Evolutionary conservation across 192 early-diverging fungal genomes (phyloP).

Genomic region (Rhizophagus sp.): DNA sequence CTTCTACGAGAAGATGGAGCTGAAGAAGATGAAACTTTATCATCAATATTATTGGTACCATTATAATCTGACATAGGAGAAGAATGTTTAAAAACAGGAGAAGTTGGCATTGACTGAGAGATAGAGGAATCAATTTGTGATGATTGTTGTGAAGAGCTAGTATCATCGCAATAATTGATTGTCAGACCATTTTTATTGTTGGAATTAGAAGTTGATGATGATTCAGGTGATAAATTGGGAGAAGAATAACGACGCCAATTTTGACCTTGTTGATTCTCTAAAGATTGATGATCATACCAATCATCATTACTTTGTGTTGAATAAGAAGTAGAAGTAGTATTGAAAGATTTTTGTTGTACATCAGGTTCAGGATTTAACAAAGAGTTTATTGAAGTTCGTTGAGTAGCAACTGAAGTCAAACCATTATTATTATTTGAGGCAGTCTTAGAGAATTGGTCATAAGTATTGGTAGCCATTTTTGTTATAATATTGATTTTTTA

Average conservation of each 20-base stretch:
- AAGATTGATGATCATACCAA: not conserved
- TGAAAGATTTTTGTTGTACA: no score
- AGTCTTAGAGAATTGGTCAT: not conserved
- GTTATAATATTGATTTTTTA: not conserved
- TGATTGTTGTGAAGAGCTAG: no score
- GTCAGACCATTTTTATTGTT: no score
- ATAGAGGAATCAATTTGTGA: not conserved
- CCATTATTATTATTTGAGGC: no score
- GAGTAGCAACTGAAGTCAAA: not conserved
- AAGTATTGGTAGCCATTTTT: not conserved
- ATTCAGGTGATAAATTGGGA: constrained; percentile 4
- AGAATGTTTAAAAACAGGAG: not conserved
- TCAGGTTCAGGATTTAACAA: constrained; percentile 25
- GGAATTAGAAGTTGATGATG: not conserved
- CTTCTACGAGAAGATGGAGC: not conserved
- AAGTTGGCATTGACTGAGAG: not conserved
- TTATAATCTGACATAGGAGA: not conserved
- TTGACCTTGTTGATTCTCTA: not conserved
- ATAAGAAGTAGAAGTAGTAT: no score
- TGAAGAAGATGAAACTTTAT: not conserved
- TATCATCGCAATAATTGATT: not conserved
- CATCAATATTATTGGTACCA: not conserved
- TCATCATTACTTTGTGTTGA: not conserved
- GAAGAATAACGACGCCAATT: constrained; percentile 26
- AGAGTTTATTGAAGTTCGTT: constrained; percentile 13